Evolutionary conservation across 805 yeast species (phyloP), one percentile per base, ranked within the genome.

Genomic region (Starmera amethionina): DNA sequence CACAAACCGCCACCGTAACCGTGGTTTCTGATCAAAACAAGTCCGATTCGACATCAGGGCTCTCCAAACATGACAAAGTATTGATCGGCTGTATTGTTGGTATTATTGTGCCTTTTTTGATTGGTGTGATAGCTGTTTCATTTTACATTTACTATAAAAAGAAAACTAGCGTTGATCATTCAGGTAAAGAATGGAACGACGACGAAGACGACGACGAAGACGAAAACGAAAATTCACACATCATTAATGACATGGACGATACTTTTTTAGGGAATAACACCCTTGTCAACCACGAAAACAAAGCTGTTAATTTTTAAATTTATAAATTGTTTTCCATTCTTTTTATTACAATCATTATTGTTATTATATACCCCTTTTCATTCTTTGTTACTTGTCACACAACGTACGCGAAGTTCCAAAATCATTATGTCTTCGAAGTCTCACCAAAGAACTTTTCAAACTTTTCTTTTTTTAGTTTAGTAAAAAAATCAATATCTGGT

Each of bases 1-100:
- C 63, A 10, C 42, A 57, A 8, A 44, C 50, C 4, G 44, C 49
- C 22, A 46, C 62, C 2, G 47, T 50, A 3, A 30, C 49, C 4
- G 46, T 42, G 6, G 30, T 27, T 7, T 9, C 19, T 9, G 11
- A 11, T 22, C 25, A 35, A 28, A 28, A n/a, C 12, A 19, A 19
- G 8, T 16, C 31, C 29, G 12, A 33, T 18, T 15, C 47, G 4
- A 28, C 46, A 8, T 36, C 50, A 2, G 81, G 81, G 0, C 59
- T 78, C 8, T 67, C 79, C 1, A 51, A 64, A 13, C 59, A 72
- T 43, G 67, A 73, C 40, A 71, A 70, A 41, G 70, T 80, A 30
- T 75, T 81, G 19, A 70, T 79, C 39, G 88, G 88, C 32, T 78
- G 79, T 43, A 80, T 76, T 27, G 80, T 81, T 6, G 88, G 88